Evolutionary conservation across 805 yeast species (phyloP).

Genomic region (Barnettozyma sucrosica): DNA sequence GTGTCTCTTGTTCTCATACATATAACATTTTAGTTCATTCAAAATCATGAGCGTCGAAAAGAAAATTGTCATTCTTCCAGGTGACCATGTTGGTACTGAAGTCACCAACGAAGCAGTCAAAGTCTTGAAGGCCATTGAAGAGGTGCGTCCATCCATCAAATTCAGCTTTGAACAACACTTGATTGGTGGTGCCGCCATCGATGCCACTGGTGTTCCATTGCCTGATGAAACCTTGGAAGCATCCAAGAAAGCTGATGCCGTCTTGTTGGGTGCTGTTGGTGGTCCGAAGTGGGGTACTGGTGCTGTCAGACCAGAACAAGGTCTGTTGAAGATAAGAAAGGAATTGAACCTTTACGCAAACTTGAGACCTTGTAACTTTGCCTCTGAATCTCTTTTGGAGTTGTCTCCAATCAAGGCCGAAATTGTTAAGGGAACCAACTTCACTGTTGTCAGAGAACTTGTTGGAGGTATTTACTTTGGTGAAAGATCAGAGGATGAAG

Average conservation of each 20-base stretch:
- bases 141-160: slow-evolving; percentile 46
- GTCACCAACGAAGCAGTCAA: slow-evolving; percentile 86
- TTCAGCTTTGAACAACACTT: slow-evolving; percentile 79
- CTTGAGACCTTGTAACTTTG: slow-evolving; percentile 94
- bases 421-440: slow-evolving; percentile 84
- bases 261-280: slow-evolving; percentile 96
- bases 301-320: slow-evolving; percentile 94
- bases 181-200: slow-evolving; percentile 98
- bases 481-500: slow-evolving; percentile 87
- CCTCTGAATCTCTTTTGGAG: slow-evolving; percentile 73
- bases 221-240: slow-evolving; percentile 81
- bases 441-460: slow-evolving; percentile 89
- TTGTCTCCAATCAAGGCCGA: slow-evolving; percentile 85
- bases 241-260: slow-evolving; percentile 86
- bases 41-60: slow-evolving; percentile 30
- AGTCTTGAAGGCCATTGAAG: slow-evolving; percentile 74
- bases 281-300: slow-evolving; percentile 99
- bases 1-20: neutral
- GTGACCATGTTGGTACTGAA: slow-evolving; percentile 96
- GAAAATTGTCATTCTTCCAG: slow-evolving; percentile 84
- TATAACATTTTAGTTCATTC: neutral
- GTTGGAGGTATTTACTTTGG: slow-evolving; percentile 99
- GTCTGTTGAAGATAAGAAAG: slow-evolving; percentile 87
- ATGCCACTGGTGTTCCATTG: slow-evolving; percentile 89
- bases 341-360: slow-evolving; percentile 93